Evolutionary conservation across 1,284 basidiomycete species (phyloP).

Genomic region (Gomphus bonarii): DNA sequence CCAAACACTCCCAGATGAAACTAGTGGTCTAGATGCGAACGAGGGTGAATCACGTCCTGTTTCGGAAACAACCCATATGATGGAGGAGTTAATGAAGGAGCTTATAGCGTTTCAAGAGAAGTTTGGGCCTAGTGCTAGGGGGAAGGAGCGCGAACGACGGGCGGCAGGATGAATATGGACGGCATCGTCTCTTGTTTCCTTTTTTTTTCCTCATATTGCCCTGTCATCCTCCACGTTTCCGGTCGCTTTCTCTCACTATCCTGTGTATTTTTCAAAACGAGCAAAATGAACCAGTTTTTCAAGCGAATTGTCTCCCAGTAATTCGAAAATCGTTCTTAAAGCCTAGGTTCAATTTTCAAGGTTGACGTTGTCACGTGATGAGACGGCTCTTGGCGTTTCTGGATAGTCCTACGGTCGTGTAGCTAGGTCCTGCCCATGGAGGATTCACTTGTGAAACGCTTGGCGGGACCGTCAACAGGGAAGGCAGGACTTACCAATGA

Average conservation of each 20-base stretch:
- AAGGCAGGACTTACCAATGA: conserved; percentile 47
- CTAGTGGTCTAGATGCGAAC: conserved; percentile 3
- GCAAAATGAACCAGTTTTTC: neutral
- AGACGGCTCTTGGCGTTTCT: neutral
- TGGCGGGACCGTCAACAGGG: conserved; percentile 17
- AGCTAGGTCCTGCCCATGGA: neutral
- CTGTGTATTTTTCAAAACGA: neutral
- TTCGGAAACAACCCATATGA: conserved; percentile 32
- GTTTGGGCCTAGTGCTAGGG: conserved; percentile 55
- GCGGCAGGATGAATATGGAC: conserved; percentile 1
- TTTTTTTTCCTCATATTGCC: conserved; percentile 1
- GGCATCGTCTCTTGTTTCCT: neutral
- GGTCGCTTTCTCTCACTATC: neutral
- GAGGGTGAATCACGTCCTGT: conserved; percentile 2
- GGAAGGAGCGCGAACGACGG: conserved; percentile 29
- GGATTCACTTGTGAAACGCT: conserved; percentile 12
- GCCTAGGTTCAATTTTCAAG: no score
- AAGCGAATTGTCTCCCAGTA: neutral
- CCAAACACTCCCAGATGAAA: conserved; percentile 10
- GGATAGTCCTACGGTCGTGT: no score
- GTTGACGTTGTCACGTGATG: neutral
- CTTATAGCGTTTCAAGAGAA: conserved; percentile 80
- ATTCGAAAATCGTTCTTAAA: neutral
- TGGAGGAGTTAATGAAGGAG: conserved; percentile 84
- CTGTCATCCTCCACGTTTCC: neutral